Evolutionary conservation across 805 yeast genomes (phyloP).

Genomic region (Cyberlindnera mrakii): DNA sequence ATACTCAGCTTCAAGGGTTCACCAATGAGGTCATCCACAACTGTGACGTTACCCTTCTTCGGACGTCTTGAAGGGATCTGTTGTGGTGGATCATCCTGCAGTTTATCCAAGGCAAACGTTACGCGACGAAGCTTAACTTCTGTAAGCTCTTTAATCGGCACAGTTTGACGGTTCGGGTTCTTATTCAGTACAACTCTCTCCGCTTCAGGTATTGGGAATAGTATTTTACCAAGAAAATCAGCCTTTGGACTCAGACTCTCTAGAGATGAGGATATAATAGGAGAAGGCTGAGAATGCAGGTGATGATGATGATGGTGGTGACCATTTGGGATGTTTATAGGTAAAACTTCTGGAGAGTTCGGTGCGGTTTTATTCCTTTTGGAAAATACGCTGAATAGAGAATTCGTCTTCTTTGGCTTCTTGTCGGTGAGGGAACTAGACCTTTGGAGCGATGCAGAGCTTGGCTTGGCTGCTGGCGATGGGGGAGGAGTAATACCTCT

Average conservation of each 20-base stretch:
- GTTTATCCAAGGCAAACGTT: constrained; percentile 68
- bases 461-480: neutral
- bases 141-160: constrained; percentile 26
- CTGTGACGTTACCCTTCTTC: constrained; percentile 66
- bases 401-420: constrained; percentile 21
- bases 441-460: constrained; percentile 5
- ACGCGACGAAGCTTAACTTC: constrained; percentile 51
- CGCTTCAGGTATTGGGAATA: constrained; percentile 3
- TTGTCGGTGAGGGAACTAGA: constrained; percentile 16
- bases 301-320: neutral
- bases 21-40: constrained; percentile 62
- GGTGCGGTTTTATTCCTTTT: constrained; percentile 22
- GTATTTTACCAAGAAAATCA: constrained; percentile 2
- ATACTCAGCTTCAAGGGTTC: constrained; percentile 54
- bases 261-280: constrained; percentile 3
- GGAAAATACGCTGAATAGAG: constrained; percentile 26
- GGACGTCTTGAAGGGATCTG: constrained; percentile 88
- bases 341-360: constrained; percentile 14
- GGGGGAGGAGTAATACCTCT: constrained; percentile 1
- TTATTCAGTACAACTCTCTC: constrained; percentile 38
- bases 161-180: constrained; percentile 34
- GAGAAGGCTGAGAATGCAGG: neutral
- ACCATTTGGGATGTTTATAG: constrained; percentile 13
- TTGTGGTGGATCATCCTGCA: constrained; percentile 83
- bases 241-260: constrained; percentile 11